phyloP scores from a whole-genome alignment of 1,139 yeast species.

The Pichia inconspicua region DNA sequence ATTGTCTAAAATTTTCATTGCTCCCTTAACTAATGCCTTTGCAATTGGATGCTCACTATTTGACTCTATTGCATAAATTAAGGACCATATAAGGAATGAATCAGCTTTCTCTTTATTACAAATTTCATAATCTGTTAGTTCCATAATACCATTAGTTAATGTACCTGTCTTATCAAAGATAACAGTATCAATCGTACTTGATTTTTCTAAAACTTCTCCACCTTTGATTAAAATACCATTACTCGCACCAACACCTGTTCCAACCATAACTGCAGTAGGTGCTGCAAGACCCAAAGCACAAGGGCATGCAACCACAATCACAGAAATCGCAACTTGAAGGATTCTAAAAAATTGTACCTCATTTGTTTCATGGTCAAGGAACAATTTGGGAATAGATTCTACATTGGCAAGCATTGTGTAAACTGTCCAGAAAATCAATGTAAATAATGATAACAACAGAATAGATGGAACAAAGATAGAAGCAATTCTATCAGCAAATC shows the following conservation, averaged over 20 bases:
- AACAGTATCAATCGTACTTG: slow-evolving; percentile 56
- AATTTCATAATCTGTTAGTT: slow-evolving; percentile 16
- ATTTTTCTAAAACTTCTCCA: slow-evolving; percentile 78
- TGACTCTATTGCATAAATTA: slow-evolving; percentile 57
- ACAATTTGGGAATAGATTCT: slow-evolving; percentile 44
- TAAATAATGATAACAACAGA: slow-evolving; percentile 48
- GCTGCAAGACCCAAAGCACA: slow-evolving; percentile 96
- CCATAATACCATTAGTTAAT: slow-evolving; percentile 78
- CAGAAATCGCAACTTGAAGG: slow-evolving; percentile 80
- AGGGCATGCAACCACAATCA: slow-evolving; percentile 95
- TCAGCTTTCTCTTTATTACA: slow-evolving; percentile 10
- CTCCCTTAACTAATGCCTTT: slow-evolving; percentile 46
- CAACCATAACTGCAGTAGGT: slow-evolving; percentile 98
- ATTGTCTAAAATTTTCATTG: slow-evolving; percentile 20
- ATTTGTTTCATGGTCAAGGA: slow-evolving; percentile 47
- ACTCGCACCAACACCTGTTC: slow-evolving; percentile 91
- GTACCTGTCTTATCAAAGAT: slow-evolving; percentile 97
- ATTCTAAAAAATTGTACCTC: slow-evolving; percentile 41
- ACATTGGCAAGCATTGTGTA: slow-evolving; percentile 25
- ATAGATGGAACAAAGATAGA: slow-evolving; percentile 81
- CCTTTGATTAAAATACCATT: slow-evolving; percentile 90
- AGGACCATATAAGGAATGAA: slow-evolving; percentile 43
- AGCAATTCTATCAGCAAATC: slow-evolving; percentile 79
- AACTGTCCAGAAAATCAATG: slow-evolving; percentile 64
- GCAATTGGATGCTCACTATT: slow-evolving; percentile 89